These are phyloP conservation scores for Sporisorium scitamineum DNA, from an alignment of 1,284 basidiomycete genomes.

Conservation along the genomic window DNA sequence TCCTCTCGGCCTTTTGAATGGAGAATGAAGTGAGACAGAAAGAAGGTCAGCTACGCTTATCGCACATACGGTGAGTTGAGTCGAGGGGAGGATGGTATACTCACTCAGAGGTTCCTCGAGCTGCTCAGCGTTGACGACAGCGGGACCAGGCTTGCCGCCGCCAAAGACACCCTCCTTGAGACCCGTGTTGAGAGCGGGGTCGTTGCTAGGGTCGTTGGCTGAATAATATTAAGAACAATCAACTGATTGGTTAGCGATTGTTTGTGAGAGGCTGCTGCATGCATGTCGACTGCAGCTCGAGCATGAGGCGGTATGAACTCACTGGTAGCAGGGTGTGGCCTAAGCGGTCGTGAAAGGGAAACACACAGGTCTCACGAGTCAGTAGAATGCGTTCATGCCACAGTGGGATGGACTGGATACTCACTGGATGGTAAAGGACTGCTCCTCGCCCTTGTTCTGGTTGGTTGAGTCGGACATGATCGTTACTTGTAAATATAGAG, in stretches of 20 bases:
- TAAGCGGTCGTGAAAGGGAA: slow-evolving; percentile 3
- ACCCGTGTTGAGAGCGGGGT: slow-evolving; percentile 46
- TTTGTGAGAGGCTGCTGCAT: background rate
- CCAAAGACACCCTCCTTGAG: slow-evolving; percentile 37
- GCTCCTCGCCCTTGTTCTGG: slow-evolving; percentile 53
- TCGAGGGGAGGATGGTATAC: slow-evolving; percentile 2
- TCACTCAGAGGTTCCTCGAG: slow-evolving; percentile 48
- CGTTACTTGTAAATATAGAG: background rate
- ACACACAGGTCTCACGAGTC: slow-evolving; percentile 2
- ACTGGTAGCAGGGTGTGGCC: slow-evolving; percentile 58
- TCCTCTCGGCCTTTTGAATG: slow-evolving; percentile 42
- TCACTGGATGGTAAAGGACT: slow-evolving; percentile 58
- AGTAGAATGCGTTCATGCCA: background rate
- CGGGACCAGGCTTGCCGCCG: slow-evolving; percentile 45
- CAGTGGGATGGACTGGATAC: slow-evolving; percentile 1
- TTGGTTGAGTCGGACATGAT: slow-evolving; percentile 50
- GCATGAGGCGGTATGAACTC: slow-evolving; percentile 12
- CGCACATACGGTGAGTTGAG: background rate
- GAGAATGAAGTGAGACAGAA: background rate
- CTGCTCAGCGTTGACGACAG: slow-evolving; percentile 32
- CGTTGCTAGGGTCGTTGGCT: slow-evolving; percentile 56
- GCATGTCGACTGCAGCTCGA: background rate
- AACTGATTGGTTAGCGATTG: slow-evolving; percentile 3
- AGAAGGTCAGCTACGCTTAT: background rate
- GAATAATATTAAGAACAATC: background rate